Evolutionary conservation across 1,284 basidiomycete genomes (phyloP), one percentile per base, ranked within the genome.

Genomic region (Somion occarium): DNA sequence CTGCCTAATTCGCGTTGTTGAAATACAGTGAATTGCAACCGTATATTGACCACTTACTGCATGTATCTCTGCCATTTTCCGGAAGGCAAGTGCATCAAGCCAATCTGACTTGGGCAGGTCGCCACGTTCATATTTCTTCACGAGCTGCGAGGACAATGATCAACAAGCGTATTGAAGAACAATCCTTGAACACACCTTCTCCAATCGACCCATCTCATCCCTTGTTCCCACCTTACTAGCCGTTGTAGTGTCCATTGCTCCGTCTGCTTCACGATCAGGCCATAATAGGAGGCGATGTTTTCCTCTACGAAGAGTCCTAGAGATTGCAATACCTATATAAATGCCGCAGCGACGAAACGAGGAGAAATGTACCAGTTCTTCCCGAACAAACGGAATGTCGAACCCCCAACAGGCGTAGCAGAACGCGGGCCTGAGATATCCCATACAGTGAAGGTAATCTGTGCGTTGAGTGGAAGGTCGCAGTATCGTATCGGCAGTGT

Each of bases 61-160:
- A 67, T 97, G 93, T 23, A 93, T 85, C 61, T 93, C 88, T 58
- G 95, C 95, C 74, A 98, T 96, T 70, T 90, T 90, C 27, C 94
- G 75, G 68, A 97, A 98, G 1, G 91, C 86, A 65, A 97, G 73
- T 56, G 91, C 89, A 66, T 99, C 96, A 2, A 99, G 73, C 96
- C 97, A 99, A 57, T 98, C 94, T 1, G 91, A 86, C 64, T 93
- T 91, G 1, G 88, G 83, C n/a, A 99, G 74, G 66, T 98, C 94
- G 0, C 93, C 93, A 2, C 93, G 79, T 64, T 98, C 93, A 61
- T 96, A 95, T 64, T 95, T 94, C 75, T 98, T 98, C 52, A 98
- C 88, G 11, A 98, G 79, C 88, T 95, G 53, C 42, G n/a, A n/a
- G n/a, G n/a, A n/a, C n/a, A n/a, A n/a, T n/a, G n/a, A n/a, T n/a